These are phyloP conservation scores for Solanum hybrid DNA, from an alignment of 305 asterid genomes.

Conservation along the genomic window DNA sequence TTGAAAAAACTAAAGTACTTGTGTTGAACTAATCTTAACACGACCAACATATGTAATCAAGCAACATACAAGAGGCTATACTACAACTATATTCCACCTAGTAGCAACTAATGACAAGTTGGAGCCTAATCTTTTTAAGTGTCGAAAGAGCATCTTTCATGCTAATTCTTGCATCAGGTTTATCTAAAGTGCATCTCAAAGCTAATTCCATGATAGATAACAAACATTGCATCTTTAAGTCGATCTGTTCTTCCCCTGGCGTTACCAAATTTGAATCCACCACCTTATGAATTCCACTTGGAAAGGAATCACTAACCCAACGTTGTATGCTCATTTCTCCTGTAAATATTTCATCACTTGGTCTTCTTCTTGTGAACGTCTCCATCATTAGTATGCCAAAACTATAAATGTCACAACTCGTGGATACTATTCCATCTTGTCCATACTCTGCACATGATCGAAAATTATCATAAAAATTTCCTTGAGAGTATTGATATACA, in stretches of 20 bases:
- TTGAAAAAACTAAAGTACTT: neutral
- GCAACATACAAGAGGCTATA: neutral
- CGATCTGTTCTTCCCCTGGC: neutral
- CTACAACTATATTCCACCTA: neutral
- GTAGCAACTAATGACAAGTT: too few species aligned
- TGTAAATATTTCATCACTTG: too few species aligned
- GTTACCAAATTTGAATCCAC: neutral
- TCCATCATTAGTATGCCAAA: too few species aligned
- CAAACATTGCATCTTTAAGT: neutral
- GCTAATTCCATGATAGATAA: neutral
- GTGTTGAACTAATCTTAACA: neutral
- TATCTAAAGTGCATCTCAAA: neutral
- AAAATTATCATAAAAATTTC: too few species aligned
- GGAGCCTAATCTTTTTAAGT: neutral
- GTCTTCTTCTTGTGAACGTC: too few species aligned
- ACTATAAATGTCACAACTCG: too few species aligned
- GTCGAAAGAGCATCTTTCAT: neutral
- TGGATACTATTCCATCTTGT: too few species aligned
- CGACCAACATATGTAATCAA: neutral
- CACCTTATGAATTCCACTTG: neutral
- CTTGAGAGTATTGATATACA: too few species aligned
- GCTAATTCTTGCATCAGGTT: neutral
- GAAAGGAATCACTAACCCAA: neutral
- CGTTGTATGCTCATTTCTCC: too few species aligned
- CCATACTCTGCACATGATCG: too few species aligned